These are phyloP conservation scores for Boletellus ananiceps DNA, from an alignment of 768 basidiomycete species.

Conservation along the genomic window DNA sequence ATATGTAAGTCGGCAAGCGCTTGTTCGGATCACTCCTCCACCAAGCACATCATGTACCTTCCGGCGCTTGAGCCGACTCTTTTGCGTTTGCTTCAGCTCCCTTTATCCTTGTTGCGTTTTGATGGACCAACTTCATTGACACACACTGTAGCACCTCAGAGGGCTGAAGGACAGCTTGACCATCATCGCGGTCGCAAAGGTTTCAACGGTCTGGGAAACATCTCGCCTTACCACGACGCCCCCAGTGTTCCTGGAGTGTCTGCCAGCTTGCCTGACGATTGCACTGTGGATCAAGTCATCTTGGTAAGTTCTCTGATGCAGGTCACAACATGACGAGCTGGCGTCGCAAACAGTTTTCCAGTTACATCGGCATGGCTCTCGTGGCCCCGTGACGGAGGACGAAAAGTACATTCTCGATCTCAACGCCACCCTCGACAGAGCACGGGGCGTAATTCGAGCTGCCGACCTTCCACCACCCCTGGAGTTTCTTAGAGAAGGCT, in stretches of 20 bases:
- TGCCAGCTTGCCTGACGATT: constrained; percentile 34
- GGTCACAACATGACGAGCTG: not conserved
- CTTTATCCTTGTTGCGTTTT: not conserved
- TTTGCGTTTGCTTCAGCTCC: constrained; percentile 13
- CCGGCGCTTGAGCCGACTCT: constrained; percentile 2
- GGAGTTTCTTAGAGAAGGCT: constrained; percentile 36
- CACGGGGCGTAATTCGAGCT: constrained; percentile 19
- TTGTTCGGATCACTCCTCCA: too few relatives aligned
- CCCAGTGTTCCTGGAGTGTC: constrained; percentile 26
- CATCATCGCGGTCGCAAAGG: not conserved
- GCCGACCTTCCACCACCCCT: constrained; percentile 31
- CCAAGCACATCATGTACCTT: constrained; percentile 19
- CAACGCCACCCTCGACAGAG: constrained; percentile 26
- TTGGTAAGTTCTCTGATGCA: constrained; percentile 24
- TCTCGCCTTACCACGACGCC: constrained; percentile 37
- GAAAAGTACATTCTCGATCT: constrained; percentile 29
- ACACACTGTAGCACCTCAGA: not conserved
- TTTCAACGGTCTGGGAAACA: constrained; percentile 28
- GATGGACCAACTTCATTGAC: not conserved
- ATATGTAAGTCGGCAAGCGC: not conserved
- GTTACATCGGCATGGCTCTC: constrained; percentile 42
- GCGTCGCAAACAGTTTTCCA: constrained; percentile 6
- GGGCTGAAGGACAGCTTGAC: not conserved
- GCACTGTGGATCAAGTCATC: constrained; percentile 38
- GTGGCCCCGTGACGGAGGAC: constrained; percentile 29